phyloP scores from a whole-genome alignment of 306 rosid genomes.

The Cicer chorassanicum region DNA sequence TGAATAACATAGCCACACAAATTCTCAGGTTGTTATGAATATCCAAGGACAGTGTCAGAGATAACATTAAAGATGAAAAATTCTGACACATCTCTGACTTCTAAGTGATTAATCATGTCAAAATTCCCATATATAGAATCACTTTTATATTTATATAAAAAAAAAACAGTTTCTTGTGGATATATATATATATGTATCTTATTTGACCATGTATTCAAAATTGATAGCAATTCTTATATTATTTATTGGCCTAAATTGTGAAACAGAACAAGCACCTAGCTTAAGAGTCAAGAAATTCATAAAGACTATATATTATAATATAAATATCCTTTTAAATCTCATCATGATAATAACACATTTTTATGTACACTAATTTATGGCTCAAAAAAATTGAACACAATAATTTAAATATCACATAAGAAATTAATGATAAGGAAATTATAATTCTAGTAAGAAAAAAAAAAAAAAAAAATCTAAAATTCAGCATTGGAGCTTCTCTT shows the following conservation, averaged over 20 bases:
- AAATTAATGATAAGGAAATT: constrained; percentile 35
- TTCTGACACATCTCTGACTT: constrained; percentile 17
- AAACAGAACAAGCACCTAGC: constrained; percentile 19
- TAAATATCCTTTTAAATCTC: constrained; percentile 1
- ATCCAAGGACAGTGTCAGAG: constrained; percentile 40
- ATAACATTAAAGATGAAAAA: constrained; percentile 15
- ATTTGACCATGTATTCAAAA: constrained; percentile 3
- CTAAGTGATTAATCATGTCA: constrained; percentile 12
- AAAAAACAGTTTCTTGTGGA: neutral
- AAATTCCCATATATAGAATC: constrained; percentile 24
- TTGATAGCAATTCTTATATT: neutral
- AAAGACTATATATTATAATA: constrained; percentile 4
- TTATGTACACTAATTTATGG: constrained; percentile 3
- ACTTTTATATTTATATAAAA: neutral
- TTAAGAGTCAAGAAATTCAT: constrained; percentile 25
- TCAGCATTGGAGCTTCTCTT: constrained; percentile 57
- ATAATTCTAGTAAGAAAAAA: constrained; percentile 10
- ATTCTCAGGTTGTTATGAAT: neutral
- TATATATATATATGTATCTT: neutral
- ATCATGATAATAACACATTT: constrained; percentile 39
- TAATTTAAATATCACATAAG: constrained; percentile 36
- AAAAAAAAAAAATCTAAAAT: neutral
- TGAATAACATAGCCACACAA: constrained; percentile 15
- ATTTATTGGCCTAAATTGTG: neutral
- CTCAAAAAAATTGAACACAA: neutral